Percentiles rank a stretch among this genome's conserved stretches.
These are phyloP conservation scores for Solanum gracilifrons DNA, from an alignment of 257 asterid genomes.

Conservation along the genomic window DNA sequence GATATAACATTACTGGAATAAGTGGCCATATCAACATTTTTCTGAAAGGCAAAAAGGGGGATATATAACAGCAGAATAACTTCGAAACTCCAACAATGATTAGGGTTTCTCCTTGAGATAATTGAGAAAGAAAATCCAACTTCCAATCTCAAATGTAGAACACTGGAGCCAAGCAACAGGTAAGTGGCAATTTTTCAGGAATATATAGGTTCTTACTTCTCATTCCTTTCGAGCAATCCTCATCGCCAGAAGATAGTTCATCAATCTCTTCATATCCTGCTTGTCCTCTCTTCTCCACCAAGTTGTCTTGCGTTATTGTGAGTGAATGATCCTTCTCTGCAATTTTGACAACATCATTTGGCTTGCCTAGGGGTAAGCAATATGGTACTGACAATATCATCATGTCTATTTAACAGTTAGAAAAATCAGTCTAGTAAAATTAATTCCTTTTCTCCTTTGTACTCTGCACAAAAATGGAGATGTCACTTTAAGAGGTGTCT, in stretches of 20 bases:
- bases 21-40: not conserved
- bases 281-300: constrained; percentile 23
- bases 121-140: not conserved
- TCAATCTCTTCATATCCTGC: constrained; percentile 39
- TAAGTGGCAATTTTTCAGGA: not conserved
- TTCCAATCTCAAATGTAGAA: not conserved
- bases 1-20: not conserved
- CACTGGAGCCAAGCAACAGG: not conserved
- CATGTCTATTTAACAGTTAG: constrained; percentile 18
- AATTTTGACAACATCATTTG: not conserved
- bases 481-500: not conserved
- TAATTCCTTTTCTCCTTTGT: not conserved
- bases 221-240: constrained; percentile 73
- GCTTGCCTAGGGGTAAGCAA: not conserved
- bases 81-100: not conserved
- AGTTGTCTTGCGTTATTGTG: constrained; percentile 13
- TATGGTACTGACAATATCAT: constrained; percentile 9
- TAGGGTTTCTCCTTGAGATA: not conserved
- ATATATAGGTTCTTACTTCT: constrained; percentile 39
- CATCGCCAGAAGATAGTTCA: constrained; percentile 82
- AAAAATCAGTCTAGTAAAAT: not conserved
- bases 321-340: constrained; percentile 17
- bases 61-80: not conserved
- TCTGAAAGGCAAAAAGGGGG: not conserved
- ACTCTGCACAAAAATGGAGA: not conserved